Evolutionary conservation across 768 basidiomycete species (phyloP), one percentile per base, ranked within the genome.

Genomic region (Inosperma sp.): DNA sequence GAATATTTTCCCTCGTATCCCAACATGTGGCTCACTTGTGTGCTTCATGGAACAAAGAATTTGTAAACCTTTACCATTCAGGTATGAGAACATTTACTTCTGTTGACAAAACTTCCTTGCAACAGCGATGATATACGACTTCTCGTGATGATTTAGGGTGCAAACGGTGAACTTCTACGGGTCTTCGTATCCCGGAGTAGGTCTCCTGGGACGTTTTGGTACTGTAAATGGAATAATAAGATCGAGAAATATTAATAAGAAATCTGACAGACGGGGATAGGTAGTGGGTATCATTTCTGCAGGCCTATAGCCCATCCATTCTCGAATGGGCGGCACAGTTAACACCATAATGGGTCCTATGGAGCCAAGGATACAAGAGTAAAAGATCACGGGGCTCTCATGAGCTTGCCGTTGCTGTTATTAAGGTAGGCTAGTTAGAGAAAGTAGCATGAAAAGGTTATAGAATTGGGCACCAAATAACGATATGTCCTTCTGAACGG

Each of bases 371-470:
- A 83, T 68, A 64, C 83, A 76, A 9, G 92, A 92, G 70, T 84
- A 95, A 75, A 93, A 93, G 66, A 93, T 80, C 66, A 91, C 88
- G 23, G 92, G 92, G 61, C 80, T 82, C 69, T 95, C 92, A 70
- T 95, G 92, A 30, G 92, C 90, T 59, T 85, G 81, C 40, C 86
- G 81, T 91, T 92, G 89, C 92, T 94, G 64, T 39, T 49, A 34
- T 41, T 51, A 41, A 65, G 36, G 31, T 26, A n/a, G 8, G 19
- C 13, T 31, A 22, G 14, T 26, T 31, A 47, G 21, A 54, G 6
- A 36, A 21, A 7, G 9, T 48, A n/a, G 12, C 7, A 31, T 12
- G 2, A 5, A 23, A 30, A n/a, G 7, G 6, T 7, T 6, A 19
- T 16, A 19, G 1, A 7, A 57, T 65, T 59, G n/a, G n/a, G n/a